Percentiles rank a stretch among this genome's conserved stretches.
phyloP scores from a whole-genome alignment of 495 filamentous ascomycete genomes.

The Penicillium cataractarum region DNA sequence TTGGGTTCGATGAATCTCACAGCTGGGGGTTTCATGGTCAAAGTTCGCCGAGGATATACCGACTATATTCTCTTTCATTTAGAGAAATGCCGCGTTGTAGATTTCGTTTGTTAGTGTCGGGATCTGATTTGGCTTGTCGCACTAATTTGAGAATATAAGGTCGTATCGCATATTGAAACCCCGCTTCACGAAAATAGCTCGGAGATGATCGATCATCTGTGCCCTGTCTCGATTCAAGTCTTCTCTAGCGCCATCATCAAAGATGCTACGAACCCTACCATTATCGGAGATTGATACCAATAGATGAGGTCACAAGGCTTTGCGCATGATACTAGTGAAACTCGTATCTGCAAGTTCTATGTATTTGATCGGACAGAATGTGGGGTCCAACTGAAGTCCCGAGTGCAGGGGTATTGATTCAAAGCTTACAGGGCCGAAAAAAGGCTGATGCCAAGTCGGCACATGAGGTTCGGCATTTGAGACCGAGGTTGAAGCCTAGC shows the following conservation, averaged over 20 bases:
- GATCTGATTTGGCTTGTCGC: neutral
- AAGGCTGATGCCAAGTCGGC: neutral
- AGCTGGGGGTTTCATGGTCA: neutral
- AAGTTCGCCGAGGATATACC: neutral
- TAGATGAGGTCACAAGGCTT: neutral
- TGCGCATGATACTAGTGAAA: neutral
- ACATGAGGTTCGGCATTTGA: slow-evolving; percentile 11
- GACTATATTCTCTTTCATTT: neutral
- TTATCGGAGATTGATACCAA: neutral
- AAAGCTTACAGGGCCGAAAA: neutral
- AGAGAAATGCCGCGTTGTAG: neutral
- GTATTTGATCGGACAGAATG: neutral
- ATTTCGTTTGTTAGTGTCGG: neutral
- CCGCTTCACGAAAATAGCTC: neutral
- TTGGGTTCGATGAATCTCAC: neutral
- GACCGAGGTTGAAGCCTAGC: neutral
- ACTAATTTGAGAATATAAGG: neutral
- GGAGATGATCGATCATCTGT: slow-evolving; percentile 5
- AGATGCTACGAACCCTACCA: neutral
- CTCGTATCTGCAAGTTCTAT: neutral
- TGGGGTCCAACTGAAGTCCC: neutral
- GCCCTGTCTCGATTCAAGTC: neutral
- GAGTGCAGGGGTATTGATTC: neutral
- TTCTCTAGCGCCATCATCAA: neutral
- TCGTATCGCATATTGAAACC: neutral